Evolutionary conservation across 352 stramenopile genomes (phyloP), one percentile per base, ranked within the genome.

Genomic region (Pelagophyceae sp.): DNA sequence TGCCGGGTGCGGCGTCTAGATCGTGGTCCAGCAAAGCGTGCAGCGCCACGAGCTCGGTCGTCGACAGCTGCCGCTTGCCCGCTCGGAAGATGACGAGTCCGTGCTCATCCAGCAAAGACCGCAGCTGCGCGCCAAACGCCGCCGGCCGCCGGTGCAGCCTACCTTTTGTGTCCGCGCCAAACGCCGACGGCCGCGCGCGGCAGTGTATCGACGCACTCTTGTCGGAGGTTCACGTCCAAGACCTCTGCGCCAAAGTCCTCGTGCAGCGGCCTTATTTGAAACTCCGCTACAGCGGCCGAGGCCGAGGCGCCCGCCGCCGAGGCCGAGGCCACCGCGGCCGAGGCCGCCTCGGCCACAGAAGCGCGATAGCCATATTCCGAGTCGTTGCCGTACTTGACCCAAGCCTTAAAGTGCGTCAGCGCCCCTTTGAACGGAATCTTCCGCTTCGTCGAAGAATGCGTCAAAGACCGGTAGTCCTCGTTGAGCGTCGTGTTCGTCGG

Each of bases 21-120:
- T 74, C 67, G 67, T 74, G 67, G 15, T 74, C 67, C 35, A 74
- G 58, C 15, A 74, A 37, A 33, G 67, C 33, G 67, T 74, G 67
- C 23, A 74, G 6, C 67, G 37, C 37, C 15, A 74, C 67, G 67
- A 74, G 35, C 38, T 74, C 17, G 35, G 33, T n/a, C 35, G 35
- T 20, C 17, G 19, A 6, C 2, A 74, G 33, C 33, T 19, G 17
- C 3, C 33, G 33, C 61, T 35, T 17, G 2, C 11, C 29, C 11
- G 6, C 27, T 1, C 3, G 19, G 29, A 74, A 74, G 38, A 37
- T 2, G 35, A 74, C 25, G 27, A 74, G 23, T 0, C 17, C 67
- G 67, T 74, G 38, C 15, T 32, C 27, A 37, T 74, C 67, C 17
- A 74, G 33, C 35, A n/a, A 1, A 1, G 1, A 0, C 35, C 67